A percentile compares a stretch with the other conserved stretches of the same genome.
Evolutionary conservation across 768 basidiomycete genomes (phyloP).

Genomic region (Boletus tylopilopsis): DNA sequence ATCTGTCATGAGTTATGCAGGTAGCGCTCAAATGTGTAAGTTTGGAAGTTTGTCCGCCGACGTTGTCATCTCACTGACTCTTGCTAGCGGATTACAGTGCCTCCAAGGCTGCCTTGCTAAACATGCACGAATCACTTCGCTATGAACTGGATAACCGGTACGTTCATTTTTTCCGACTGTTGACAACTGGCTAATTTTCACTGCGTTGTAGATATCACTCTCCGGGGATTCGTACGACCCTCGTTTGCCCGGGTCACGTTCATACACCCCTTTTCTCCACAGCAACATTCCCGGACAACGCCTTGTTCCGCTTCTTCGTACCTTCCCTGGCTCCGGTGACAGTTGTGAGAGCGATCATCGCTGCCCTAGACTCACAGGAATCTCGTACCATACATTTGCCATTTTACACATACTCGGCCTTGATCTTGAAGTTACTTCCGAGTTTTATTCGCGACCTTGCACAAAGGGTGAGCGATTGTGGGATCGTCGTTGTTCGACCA

Average conservation of each 20-base stretch:
- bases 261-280: conserved; percentile 75
- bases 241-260: conserved; percentile 79
- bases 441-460: conserved; percentile 71
- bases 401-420: conserved; percentile 62
- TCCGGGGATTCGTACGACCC: conserved; percentile 81
- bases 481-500: not conserved
- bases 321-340: conserved; percentile 71
- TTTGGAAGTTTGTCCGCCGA: conserved; percentile 43
- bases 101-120: conserved; percentile 86
- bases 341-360: conserved; percentile 78
- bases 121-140: conserved; percentile 79
- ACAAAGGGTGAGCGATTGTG: conserved; percentile 57
- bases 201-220: conserved; percentile 52
- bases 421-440: conserved; percentile 55
- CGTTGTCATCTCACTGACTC: conserved; percentile 7
- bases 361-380: conserved; percentile 77
- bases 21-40: conserved; percentile 74
- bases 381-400: conserved; percentile 69
- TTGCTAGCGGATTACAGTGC: conserved; percentile 80
- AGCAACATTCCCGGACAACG: conserved; percentile 43
- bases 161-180: conserved; percentile 3
- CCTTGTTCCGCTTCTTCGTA: conserved; percentile 66
- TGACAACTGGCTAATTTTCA: not conserved
- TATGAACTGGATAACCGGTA: conserved; percentile 84
- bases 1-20: conserved; percentile 69